Evolutionary conservation across 202 grass and related monocot species (phyloP), one percentile per base, ranked within the genome.

Genomic region (Panicum hallii): DNA sequence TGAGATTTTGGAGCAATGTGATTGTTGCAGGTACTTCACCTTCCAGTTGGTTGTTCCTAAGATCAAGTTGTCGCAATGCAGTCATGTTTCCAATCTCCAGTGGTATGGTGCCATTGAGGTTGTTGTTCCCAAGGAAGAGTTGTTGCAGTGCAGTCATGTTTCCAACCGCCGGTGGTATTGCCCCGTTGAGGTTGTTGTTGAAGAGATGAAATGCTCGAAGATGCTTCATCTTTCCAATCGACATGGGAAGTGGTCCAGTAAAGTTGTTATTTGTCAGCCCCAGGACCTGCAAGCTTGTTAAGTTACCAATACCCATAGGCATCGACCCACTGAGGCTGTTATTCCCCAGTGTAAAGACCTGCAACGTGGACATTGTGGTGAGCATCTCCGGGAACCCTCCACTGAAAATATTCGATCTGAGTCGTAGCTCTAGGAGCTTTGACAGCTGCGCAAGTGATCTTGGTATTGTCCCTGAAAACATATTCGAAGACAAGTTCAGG

Each of bases 11-110:
- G 49, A 93, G 80, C 48, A 40, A 13, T 23, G 87, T 83, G 32
- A 90, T 84, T 22, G 79, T 63, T 14, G 34, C 17, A 7, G 87
- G 87, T 41, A 89, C 34, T 22, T 82, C 76, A 1, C 90, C 87
- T 7, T 86, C 63, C 38, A 92, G 46, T 12, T 82, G 63, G 65
- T 93, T 93, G 42, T 60, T 82, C 11, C 67, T 64, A 9, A 90
- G 2, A 71, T 87, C 84, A 8, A 93, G 28, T 0, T 0, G 0
- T 54, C 28, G 1, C 65, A 90, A 26, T 34, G 81, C 65, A 0
- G 47, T 85, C 66, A 90, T 64, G 57, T 90, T 85, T 32, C 81
- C 87, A 0, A 93, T 77, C 77, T n/a, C n/a, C n/a, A n/a, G n/a
- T n/a, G n/a, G n/a, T n/a, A n/a, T n/a, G n/a, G n/a, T n/a, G n/a